These are phyloP conservation scores for Saccharum spontaneum DNA, from an alignment of 176 grass and related monocot species.

Conservation along the genomic window DNA sequence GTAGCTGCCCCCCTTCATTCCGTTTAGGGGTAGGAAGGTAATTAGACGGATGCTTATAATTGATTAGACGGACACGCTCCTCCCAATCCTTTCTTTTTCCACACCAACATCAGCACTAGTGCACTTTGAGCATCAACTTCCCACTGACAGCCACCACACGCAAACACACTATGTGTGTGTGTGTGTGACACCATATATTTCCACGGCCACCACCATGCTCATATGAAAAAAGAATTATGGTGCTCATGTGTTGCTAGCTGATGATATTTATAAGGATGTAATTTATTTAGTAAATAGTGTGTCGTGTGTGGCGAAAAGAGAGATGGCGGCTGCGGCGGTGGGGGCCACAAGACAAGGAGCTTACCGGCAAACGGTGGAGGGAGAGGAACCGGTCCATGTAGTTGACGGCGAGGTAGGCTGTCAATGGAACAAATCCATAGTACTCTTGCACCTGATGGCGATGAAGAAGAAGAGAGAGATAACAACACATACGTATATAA, in stretches of 20 bases:
- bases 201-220: not conserved
- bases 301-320: not conserved
- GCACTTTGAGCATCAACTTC: constrained; percentile 38
- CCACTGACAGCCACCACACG: constrained; percentile 35
- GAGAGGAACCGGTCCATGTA: constrained; percentile 99
- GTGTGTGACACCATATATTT: not conserved
- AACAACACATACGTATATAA: not conserved
- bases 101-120: constrained; percentile 39
- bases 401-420: constrained; percentile 95
- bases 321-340: not conserved
- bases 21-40: constrained; percentile 14
- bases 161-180: not conserved
- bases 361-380: constrained; percentile 60
- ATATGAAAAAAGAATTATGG: not conserved
- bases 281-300: not conserved
- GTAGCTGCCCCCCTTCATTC: constrained; percentile 23
- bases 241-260: not conserved
- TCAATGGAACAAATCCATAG: constrained; percentile 78
- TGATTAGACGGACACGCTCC: constrained; percentile 36
- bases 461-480: not conserved
- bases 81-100: constrained; percentile 53
- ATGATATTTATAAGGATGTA: not conserved
- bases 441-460: constrained; percentile 62
- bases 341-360: not conserved
- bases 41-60: constrained; percentile 20